phyloP scores from a whole-genome alignment of 306 rosid species.

The Begonia fuchsioides region DNA sequence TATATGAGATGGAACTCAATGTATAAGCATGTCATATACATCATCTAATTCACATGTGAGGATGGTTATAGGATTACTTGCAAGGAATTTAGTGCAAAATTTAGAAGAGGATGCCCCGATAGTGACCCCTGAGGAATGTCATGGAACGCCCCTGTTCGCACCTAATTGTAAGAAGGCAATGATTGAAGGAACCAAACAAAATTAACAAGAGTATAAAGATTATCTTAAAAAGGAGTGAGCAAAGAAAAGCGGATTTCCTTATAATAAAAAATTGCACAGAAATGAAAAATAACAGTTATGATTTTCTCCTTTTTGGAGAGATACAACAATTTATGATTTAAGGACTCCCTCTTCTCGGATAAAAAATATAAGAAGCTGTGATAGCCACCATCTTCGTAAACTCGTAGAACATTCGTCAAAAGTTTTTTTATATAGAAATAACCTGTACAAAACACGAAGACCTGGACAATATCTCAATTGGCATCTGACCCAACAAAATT shows the following conservation, averaged over 20 bases:
- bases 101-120: constrained; percentile 81
- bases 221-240: background rate
- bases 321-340: no score
- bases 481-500: no score
- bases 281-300: no score
- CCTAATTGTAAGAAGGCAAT: constrained; percentile 42
- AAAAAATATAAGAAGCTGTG: no score
- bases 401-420: no score
- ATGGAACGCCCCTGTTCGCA: constrained; percentile 88
- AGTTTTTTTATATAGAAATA: no score
- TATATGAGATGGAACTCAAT: background rate
- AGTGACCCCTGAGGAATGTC: no score
- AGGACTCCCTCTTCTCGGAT: no score
- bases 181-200: constrained; percentile 2
- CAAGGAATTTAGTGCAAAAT: constrained; percentile 68
- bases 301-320: no score
- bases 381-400: no score
- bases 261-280: background rate
- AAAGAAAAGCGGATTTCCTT: background rate
- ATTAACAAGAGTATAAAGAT: background rate
- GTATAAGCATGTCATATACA: background rate
- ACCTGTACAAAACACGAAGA: no score
- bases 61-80: constrained; percentile 33
- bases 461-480: no score
- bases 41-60: background rate